A percentile compares a stretch with the other conserved stretches of the same genome.
phyloP scores from a whole-genome alignment of 2,329 filamentous ascomycete species.

The Ophiostoma australiae region DNA sequence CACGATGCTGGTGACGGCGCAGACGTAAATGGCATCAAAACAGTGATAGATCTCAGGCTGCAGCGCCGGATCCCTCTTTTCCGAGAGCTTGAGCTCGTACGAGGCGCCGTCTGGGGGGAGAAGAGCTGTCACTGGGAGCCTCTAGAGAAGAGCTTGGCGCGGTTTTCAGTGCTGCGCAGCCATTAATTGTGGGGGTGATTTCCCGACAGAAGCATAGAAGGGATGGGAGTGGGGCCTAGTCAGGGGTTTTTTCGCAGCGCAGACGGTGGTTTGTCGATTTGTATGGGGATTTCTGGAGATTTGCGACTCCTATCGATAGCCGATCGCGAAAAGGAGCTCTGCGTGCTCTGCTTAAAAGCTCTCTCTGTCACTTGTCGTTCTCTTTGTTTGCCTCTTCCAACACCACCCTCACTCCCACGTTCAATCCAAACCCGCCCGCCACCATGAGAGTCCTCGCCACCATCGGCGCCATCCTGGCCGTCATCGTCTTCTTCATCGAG shows the following conservation, averaged over 20 bases:
- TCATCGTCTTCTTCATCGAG: conserved; percentile 53
- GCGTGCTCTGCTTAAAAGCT: background rate
- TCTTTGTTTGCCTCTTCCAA: background rate
- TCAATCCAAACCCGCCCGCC: background rate
- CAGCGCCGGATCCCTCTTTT: conserved; percentile 1
- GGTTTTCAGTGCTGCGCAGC: background rate
- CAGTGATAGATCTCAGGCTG: background rate
- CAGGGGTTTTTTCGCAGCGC: background rate
- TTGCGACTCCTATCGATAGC: background rate
- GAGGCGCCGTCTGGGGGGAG: background rate
- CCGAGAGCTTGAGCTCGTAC: conserved; percentile 3
- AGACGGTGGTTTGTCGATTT: background rate
- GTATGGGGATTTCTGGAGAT: background rate
- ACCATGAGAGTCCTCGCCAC: conserved; percentile 43
- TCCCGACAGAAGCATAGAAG: background rate
- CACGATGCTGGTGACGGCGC: background rate
- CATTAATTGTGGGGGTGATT: conserved; percentile 2
- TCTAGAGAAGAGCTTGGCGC: background rate
- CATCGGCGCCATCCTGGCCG: conserved; percentile 50
- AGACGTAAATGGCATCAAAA: background rate
- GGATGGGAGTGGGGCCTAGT: background rate
- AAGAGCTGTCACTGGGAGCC: background rate
- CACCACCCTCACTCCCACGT: background rate
- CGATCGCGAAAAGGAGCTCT: background rate
- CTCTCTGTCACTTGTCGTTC: background rate